These are phyloP conservation scores for Opeltia flavorubescens DNA, from an alignment of 495 filamentous ascomycete species.

Conservation along the genomic window DNA sequence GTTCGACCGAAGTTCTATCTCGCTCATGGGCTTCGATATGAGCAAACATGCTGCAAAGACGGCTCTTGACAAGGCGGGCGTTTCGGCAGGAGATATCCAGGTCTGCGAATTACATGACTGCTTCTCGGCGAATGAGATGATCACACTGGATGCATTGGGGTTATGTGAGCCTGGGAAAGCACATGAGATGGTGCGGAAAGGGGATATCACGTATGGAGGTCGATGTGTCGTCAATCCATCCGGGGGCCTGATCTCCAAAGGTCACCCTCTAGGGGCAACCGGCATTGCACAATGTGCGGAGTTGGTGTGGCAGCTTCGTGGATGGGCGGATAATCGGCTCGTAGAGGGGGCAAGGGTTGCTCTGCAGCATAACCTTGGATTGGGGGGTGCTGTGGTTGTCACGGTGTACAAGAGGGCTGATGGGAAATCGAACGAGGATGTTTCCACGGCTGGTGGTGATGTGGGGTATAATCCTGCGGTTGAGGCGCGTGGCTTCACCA, in stretches of 20 bases:
- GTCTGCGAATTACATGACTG: conserved; percentile 95
- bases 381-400: conserved; percentile 84
- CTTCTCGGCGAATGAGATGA: conserved; percentile 92
- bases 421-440: conserved; percentile 41
- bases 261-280: conserved; percentile 85
- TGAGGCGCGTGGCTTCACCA: conserved; percentile 73
- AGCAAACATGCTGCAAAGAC: conserved; percentile 42
- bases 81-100: conserved; percentile 55
- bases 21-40: conserved; percentile 74
- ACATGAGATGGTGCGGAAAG: conserved; percentile 76
- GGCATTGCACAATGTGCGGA: conserved; percentile 93
- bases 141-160: conserved; percentile 74
- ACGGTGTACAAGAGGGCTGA: conserved; percentile 86
- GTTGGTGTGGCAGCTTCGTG: conserved; percentile 87
- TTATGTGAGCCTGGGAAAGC: conserved; percentile 69
- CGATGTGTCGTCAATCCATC: conserved; percentile 83
- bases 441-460: conserved; percentile 50
- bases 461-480: conserved; percentile 90
- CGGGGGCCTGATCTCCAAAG: conserved; percentile 89
- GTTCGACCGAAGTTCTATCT: conserved; percentile 66
- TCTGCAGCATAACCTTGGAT: conserved; percentile 86
- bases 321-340: conserved; percentile 86
- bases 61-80: conserved; percentile 61
- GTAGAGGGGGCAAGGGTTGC: conserved; percentile 53
- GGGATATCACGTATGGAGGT: conserved; percentile 87